Evolutionary conservation across 2,329 filamentous ascomycete genomes (phyloP), one percentile per base, ranked within the genome.

Genomic region (Trichothecium roseum): DNA sequence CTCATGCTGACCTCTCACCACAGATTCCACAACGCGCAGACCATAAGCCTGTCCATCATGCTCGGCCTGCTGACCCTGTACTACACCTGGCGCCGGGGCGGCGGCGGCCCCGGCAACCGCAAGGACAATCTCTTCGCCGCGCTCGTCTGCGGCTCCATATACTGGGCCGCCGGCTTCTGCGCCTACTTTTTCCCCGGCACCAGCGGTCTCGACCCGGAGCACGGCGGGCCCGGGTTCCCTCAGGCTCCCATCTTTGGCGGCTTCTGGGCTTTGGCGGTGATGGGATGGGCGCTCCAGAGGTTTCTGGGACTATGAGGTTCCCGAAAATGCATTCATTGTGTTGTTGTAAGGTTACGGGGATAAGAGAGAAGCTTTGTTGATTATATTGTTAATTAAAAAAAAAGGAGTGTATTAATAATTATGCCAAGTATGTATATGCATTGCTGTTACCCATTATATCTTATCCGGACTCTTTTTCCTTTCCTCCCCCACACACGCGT

Each of bases 21-120:
- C 38, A 57, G 56, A 37, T 64, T 64, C 42, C 61, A 64, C 48
- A 59, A 56, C 36, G 61, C 50, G 30, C 61, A 64, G 38, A 64
- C 59, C 13, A 63, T 64, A 35, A 52, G 44, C 14, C 48, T 65
- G n/a, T 58, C 60, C 10, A 37, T 61, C 3, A 36, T 54, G 22
- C 57, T 66, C 3, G 59, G 60, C 24, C 22, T 53, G 5, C 51
- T 54, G 3, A 64, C 59, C 4, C 45, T 64, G 24, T 63, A 54
- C 47, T 60, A 59, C 44, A 56, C 59, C 4, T 63, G 57, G 57
- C 51, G 55, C 6, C 35, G n/a, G n/a, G n/a, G n/a, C 29, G 17
- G 37, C 42, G 12, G 24, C 43, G 18, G 42, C 47, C 24, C 42
- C 49, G 6, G 41, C 40, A 29, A 39, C 48, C 30, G 43, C 46